Base-by-base conservation (phyloP, 2,329 filamentous ascomycete genomes). In the Apiospora arundinis region DNA sequence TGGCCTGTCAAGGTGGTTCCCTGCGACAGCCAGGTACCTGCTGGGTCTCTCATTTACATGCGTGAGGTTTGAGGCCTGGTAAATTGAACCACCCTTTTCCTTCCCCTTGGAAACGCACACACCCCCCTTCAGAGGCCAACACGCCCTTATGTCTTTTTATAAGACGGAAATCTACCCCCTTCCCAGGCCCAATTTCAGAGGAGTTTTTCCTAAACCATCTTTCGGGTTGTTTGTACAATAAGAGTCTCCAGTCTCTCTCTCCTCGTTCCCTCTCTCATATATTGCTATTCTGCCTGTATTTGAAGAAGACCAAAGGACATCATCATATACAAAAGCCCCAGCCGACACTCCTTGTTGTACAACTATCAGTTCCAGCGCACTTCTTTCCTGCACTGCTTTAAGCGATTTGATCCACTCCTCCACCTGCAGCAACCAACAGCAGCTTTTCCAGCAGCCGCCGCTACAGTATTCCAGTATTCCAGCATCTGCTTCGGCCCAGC, bases 141-240 rank as follows among this genome's bases (percentile, higher is more conserved):
- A 63, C 56, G 56, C 56, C 56, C 56, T 63, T 40, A 52, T 63
- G 67, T 25, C 67, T 44, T 45, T 67, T 32, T 73, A 73, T 73
- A 73, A 71, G 70, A 73, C 65, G 70, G 60, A 68, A 71, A 70
- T 73, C 70, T 52, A 48, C 72, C 72, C 72, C 70, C 68, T 71
- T 68, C 60, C 48, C 46, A 48, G 46, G 45, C 52, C 42, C 46
- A 28, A 63, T 66, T 69, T 68, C 65, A 48, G 46, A 71, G 70
- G 69, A 72, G 70, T 68, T 25, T 68, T 52, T 70, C 63, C 70
- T 69, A 71, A 71, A 56, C 68, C 56, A 63, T 44, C 56, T 40
- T 40, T 63, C 56, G 56, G 25, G 18, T 66, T 42, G 32, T 48
- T 40, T 72, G 71, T 72, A 72, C 71, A 71, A 71, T 71, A 73